Base-by-base conservation (phyloP, 2,329 filamentous ascomycete genomes). In the Colletotrichum spinosum region DNA sequence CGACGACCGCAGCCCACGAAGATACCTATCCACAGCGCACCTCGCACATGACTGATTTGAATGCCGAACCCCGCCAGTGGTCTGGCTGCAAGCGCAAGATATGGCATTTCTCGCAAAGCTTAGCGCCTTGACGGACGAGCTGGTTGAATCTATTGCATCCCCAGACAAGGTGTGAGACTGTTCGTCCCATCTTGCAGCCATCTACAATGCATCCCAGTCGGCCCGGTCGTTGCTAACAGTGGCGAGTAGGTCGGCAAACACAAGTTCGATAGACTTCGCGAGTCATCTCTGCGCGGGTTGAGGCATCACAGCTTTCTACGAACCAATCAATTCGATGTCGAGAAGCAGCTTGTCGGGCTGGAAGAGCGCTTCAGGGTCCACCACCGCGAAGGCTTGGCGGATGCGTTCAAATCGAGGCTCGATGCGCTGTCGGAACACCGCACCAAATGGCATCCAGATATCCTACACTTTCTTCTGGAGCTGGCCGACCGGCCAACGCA, bases 361-460 rank as follows among this genome's bases (percentile, higher is more conserved):
- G 90, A 94, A 70, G 96, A 98, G 79, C 94, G 95, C 71, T 96
- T 97, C 71, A 86, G 89, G 38, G 85, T 98, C 58, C 84, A 93
- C 52, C 90, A 92, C 72, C 88, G 92, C 67, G 94, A 97, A 71
- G 88, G 88, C 44, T 80, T 97, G 34, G 93, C 93, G 11, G 89
- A 94, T 61, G 88, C 90, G 64, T 78, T 97, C 45, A 80, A 83
- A 7, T 74, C 80, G 55, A 67, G 91, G 41, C 76, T 93, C 12
- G 79, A 84, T 44, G 86, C 89, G 65, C 77, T 97, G 17, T 79
- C 84, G 10, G 73, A 78, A 65, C 55, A 81, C 78, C 41, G 84
- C 9, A 73, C 84, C 48, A 89, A 88, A 77, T 95, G 88, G 86
- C 88, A 88, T 6, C 94, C 94, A 0, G 96, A 98, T 70, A 83